Evolutionary conservation across 805 yeast species (phyloP).

Genomic region (Kuraishia hungarica): DNA sequence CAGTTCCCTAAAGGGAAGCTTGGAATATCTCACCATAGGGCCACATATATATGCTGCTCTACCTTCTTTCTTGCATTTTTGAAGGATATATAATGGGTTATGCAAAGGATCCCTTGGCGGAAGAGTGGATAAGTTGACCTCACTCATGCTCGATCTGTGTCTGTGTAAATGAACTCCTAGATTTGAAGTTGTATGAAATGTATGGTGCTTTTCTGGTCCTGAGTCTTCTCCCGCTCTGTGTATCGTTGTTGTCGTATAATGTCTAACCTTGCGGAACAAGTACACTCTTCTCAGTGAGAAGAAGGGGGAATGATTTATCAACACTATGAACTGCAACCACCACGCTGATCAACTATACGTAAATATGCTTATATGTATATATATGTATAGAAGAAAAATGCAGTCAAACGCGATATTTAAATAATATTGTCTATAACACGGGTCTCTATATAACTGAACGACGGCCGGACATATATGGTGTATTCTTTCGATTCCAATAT

Average conservation of each 20-base stretch:
- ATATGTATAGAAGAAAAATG: too few species aligned
- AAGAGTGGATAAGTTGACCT: slow-evolving; percentile 7
- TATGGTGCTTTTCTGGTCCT: neutral
- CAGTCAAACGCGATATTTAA: neutral
- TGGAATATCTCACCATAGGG: slow-evolving; percentile 96
- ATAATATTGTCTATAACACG: neutral
- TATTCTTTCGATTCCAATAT: neutral
- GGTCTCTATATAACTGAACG: neutral
- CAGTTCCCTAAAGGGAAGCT: slow-evolving; percentile 81
- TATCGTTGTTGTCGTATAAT: neutral
- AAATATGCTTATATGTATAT: neutral
- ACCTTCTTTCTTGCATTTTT: slow-evolving; percentile 33
- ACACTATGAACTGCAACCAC: neutral
- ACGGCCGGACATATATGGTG: neutral
- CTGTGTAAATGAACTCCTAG: neutral
- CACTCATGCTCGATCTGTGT: neutral
- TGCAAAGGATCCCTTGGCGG: slow-evolving; percentile 31
- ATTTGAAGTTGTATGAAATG: neutral
- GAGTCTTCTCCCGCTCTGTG: neutral
- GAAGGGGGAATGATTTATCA: neutral
- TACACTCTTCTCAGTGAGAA: neutral
- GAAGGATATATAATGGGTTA: slow-evolving; percentile 45
- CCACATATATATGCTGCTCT: slow-evolving; percentile 68
- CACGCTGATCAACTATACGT: neutral
- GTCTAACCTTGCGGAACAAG: neutral